These are phyloP conservation scores for Lachancea waltii DNA, from an alignment of 805 yeast genomes.

Conservation along the genomic window DNA sequence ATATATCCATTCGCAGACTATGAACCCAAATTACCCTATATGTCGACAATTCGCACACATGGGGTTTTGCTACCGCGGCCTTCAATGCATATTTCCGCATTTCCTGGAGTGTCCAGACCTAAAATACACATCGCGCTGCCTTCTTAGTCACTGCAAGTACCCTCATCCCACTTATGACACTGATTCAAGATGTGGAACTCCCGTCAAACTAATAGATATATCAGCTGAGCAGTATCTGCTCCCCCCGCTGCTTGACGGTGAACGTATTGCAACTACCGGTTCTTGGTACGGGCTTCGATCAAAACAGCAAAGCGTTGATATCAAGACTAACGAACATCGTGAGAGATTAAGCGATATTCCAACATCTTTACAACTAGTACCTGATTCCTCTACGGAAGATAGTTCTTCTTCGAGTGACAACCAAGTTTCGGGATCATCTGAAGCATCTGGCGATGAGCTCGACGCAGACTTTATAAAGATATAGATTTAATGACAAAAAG, in stretches of 20 bases:
- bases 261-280: slow-evolving; percentile 1
- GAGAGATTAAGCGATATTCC: not conserved
- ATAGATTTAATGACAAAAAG: not conserved
- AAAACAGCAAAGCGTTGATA: slow-evolving; percentile 2
- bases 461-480: slow-evolving; percentile 10
- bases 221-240: slow-evolving; percentile 4
- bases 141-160: slow-evolving; percentile 6
- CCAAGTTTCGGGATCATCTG: not conserved
- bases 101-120: slow-evolving; percentile 10
- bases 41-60: slow-evolving; percentile 12
- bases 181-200: not conserved
- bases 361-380: not conserved
- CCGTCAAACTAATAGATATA: slow-evolving; percentile 1
- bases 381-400: not conserved
- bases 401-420: not conserved
- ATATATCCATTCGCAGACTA: slow-evolving; percentile 5
- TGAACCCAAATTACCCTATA: slow-evolving; percentile 4
- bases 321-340: not conserved
- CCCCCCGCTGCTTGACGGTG: slow-evolving; percentile 6
- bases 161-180: not conserved
- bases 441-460: slow-evolving; percentile 8
- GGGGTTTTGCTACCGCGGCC: slow-evolving; percentile 12
- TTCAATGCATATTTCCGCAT: slow-evolving; percentile 11
- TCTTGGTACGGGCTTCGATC: slow-evolving; percentile 9
- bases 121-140: slow-evolving; percentile 2